A percentile compares a stretch with the other conserved stretches of the same genome.
phyloP scores from a whole-genome alignment of 2,329 filamentous ascomycete species.

The Ascochyta viciae-villosae region DNA sequence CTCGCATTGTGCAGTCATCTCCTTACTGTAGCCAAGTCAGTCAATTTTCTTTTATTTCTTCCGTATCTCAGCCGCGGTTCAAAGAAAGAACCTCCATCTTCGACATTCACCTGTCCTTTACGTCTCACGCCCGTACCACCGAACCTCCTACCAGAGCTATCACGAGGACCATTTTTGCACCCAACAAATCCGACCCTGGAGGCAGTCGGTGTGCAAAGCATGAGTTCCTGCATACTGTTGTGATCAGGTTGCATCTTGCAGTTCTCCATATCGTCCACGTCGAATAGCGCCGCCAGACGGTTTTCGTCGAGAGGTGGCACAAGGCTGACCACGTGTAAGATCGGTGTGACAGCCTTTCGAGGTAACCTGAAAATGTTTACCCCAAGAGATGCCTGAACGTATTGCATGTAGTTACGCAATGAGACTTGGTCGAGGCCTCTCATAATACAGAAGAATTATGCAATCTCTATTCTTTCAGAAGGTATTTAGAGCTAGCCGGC shows the following conservation, averaged over 20 bases:
- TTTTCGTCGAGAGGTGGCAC: conserved; percentile 16
- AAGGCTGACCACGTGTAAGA: conserved; percentile 9
- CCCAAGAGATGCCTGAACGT: too few species aligned
- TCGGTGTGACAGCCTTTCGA: background rate
- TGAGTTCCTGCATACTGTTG: conserved; percentile 30
- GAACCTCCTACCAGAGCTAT: conserved; percentile 2
- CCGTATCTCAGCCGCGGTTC: background rate
- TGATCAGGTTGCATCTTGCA: conserved; percentile 18
- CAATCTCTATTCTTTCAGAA: too few species aligned
- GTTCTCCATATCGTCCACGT: background rate
- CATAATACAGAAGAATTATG: too few species aligned
- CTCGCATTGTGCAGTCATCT: background rate
- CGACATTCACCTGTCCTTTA: background rate
- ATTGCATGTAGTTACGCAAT: too few species aligned
- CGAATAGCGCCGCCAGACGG: background rate
- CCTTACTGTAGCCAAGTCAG: background rate
- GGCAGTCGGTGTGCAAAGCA: conserved; percentile 19
- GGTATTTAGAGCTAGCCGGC: too few species aligned
- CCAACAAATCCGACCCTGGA: background rate
- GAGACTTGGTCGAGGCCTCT: too few species aligned
- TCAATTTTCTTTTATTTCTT: background rate
- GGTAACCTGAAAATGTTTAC: too few species aligned
- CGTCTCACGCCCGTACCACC: background rate
- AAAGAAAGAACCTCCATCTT: background rate
- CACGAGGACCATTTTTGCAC: conserved; percentile 16